phyloP scores from a whole-genome alignment of 805 yeast species.

The Candida xiaguanensis region DNA sequence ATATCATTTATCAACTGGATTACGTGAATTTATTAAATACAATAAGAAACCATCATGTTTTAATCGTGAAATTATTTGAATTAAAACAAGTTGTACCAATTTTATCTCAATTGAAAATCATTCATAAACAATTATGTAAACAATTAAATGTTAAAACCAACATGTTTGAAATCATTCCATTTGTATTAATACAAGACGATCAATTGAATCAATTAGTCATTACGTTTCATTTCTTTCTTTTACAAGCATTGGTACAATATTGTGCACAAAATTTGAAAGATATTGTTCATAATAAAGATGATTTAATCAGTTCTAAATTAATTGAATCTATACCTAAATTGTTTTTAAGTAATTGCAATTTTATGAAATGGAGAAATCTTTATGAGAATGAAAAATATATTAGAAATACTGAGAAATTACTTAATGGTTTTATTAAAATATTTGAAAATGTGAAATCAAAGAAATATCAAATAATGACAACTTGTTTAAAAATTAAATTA shows the following conservation, averaged over 20 bases:
- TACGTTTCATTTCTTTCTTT: constrained; percentile 26
- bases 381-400: constrained; percentile 12
- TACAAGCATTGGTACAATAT: constrained; percentile 24
- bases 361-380: constrained; percentile 20
- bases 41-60: constrained; percentile 25
- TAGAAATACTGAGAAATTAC: constrained; percentile 21
- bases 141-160: not conserved
- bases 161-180: constrained; percentile 11
- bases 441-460: constrained; percentile 11
- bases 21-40: constrained; percentile 8
- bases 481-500: constrained; percentile 13
- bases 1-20: constrained; percentile 10
- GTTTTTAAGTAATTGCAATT: constrained; percentile 16
- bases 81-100: constrained; percentile 11
- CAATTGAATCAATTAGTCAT: constrained; percentile 12
- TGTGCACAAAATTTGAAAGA: constrained; percentile 16
- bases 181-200: constrained; percentile 7
- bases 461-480: constrained; percentile 6
- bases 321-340: constrained; percentile 14
- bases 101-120: constrained; percentile 11
- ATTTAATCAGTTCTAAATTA: constrained; percentile 8
- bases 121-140: constrained; percentile 1
- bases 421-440: constrained; percentile 23
- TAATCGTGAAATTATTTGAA: constrained; percentile 22
- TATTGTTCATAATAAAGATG: constrained; percentile 11